Conservation (phyloP, 2,329 filamentous ascomycete species). For the Neofusicoccum umdonicola region DNA sequence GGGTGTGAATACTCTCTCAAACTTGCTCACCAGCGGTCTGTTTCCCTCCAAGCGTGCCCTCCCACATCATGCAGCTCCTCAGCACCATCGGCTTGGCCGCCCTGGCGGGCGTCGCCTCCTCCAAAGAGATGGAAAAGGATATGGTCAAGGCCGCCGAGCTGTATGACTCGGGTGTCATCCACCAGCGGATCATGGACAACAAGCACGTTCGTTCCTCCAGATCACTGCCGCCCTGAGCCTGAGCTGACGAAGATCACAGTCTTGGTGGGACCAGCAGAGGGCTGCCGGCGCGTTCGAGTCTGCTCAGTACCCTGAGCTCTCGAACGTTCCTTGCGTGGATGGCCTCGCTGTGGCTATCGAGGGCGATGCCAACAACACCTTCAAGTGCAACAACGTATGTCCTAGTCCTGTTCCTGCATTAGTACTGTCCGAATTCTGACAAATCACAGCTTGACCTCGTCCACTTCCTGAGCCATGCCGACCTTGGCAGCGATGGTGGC, state of each 20-base stretch:
- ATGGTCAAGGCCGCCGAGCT: slow-evolving; percentile 33
- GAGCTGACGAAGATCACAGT: slow-evolving; percentile 31
- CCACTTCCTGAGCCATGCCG: slow-evolving; percentile 55
- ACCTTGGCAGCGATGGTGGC: slow-evolving; percentile 48
- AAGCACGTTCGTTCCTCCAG: slow-evolving; percentile 25
- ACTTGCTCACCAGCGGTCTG: neutral
- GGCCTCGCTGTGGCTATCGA: slow-evolving; percentile 37
- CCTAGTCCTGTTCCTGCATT: neutral
- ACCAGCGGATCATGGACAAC: slow-evolving; percentile 34
- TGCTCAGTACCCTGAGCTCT: slow-evolving; percentile 33
- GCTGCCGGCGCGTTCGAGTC: slow-evolving; percentile 35
- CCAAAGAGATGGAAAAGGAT: slow-evolving; percentile 36
- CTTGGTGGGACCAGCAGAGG: slow-evolving; percentile 35
- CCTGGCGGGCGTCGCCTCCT: slow-evolving; percentile 27
- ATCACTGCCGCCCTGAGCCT: neutral
- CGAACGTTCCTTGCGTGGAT: slow-evolving; percentile 34
- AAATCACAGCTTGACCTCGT: slow-evolving; percentile 50
- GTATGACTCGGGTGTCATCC: slow-evolving; percentile 41
- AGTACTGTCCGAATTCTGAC: neutral
- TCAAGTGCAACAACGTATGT: slow-evolving; percentile 38
- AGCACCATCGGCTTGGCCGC: slow-evolving; percentile 25
- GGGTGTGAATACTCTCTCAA: neutral
- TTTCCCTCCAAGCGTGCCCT: neutral
- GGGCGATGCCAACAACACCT: slow-evolving; percentile 35
- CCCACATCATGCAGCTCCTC: slow-evolving; percentile 9